Conservation (phyloP, 345 rosid species). For the Eucalyptus virginea region DNA sequence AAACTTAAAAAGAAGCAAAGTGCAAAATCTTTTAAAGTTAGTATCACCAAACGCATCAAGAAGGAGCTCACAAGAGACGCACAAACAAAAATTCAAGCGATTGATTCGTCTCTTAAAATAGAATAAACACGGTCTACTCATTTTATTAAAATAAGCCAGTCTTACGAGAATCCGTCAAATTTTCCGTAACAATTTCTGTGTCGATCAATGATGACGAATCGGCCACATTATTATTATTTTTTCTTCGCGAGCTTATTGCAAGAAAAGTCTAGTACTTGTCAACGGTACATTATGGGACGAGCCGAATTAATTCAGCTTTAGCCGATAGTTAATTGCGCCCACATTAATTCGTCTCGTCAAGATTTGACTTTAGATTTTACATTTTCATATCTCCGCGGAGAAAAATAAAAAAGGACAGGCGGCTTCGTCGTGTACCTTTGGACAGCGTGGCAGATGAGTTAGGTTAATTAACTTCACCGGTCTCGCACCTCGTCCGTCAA, state of each 20-base stretch:
- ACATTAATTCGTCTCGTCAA: not conserved
- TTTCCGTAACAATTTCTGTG: fast-evolving
- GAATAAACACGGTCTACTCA: not conserved
- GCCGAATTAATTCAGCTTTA: not conserved
- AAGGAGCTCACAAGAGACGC: not conserved
- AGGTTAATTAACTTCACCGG: not conserved
- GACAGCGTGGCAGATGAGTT: not conserved
- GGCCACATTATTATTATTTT: not conserved
- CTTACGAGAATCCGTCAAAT: fast-evolving
- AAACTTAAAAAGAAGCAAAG: not conserved
- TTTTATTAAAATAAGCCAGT: not conserved
- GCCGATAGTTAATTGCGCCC: not conserved
- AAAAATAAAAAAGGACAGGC: not conserved
- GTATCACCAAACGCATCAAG: not conserved
- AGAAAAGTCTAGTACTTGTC: not conserved
- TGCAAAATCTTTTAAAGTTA: not conserved
- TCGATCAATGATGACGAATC: not conserved
- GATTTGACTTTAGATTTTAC: not conserved
- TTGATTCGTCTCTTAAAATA: not conserved
- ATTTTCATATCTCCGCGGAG: not conserved
- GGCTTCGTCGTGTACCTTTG: not conserved
- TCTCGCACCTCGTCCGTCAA: not conserved
- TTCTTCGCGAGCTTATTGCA: not conserved
- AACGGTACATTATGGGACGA: not conserved
- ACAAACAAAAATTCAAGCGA: fast-evolving